Conservation (phyloP, 2,329 filamentous ascomycete species). For the Monosporascus ibericus region DNA sequence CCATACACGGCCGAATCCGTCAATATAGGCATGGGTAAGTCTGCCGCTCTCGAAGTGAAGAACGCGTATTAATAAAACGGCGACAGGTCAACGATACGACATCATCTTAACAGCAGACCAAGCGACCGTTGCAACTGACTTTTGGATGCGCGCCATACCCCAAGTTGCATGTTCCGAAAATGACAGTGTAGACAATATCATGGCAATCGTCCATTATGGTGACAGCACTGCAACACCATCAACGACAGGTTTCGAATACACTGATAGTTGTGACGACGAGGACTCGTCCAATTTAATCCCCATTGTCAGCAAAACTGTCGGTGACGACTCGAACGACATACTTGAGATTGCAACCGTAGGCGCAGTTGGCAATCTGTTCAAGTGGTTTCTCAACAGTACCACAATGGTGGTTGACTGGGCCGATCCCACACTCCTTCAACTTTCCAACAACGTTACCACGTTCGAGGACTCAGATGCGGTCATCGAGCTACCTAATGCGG, state of each 20-base stretch:
- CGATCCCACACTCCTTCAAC: constrained; percentile 35
- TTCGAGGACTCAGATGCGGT: constrained; percentile 25
- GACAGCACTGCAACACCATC: constrained; percentile 12
- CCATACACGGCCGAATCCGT: constrained; percentile 45
- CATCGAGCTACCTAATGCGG: constrained; percentile 16
- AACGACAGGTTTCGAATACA: constrained; percentile 12
- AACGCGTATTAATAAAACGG: constrained; percentile 1
- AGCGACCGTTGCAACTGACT: constrained; percentile 26
- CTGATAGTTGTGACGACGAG: constrained; percentile 29
- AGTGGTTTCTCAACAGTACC: constrained; percentile 43
- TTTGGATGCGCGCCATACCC: constrained; percentile 43
- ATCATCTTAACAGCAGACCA: constrained; percentile 38
- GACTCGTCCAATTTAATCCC: constrained; percentile 25
- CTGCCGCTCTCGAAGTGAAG: no score
- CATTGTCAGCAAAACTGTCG: constrained; percentile 27
- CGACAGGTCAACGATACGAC: constrained; percentile 37
- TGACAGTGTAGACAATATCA: constrained; percentile 35
- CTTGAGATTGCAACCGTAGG: constrained; percentile 12
- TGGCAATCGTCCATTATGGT: constrained; percentile 41
- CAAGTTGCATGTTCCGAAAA: constrained; percentile 36
- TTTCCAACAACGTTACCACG: constrained; percentile 17
- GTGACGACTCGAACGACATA: constrained; percentile 14
- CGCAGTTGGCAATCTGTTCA: constrained; percentile 30
- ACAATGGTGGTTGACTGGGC: constrained; percentile 40
- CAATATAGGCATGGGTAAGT: constrained; percentile 22